Conservation (phyloP, 306 rosid species). For the Alnus glutinosa region DNA sequence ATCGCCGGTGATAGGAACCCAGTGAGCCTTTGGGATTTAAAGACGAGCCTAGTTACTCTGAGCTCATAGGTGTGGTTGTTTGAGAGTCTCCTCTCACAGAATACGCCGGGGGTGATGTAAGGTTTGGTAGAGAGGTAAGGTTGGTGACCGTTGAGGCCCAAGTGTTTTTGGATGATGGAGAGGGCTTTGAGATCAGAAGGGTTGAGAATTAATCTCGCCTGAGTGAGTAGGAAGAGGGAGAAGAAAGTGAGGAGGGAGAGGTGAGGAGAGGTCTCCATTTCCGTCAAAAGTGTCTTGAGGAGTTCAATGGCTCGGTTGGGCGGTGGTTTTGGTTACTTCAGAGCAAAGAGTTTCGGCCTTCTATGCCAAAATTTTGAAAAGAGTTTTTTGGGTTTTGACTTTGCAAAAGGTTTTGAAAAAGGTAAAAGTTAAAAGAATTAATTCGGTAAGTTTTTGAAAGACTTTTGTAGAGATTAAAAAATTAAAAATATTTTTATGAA, state of each 20-base stretch:
- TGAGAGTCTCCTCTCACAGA: conserved; percentile 74
- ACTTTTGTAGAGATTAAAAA: too few relatives aligned
- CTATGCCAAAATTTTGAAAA: too few relatives aligned
- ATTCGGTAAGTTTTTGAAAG: too few relatives aligned
- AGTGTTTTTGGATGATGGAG: conserved; percentile 35
- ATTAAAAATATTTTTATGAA: too few relatives aligned
- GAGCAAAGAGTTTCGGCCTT: background rate
- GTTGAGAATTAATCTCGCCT: conserved; percentile 49
- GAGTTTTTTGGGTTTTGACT: too few relatives aligned
- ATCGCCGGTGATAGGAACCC: conserved; percentile 58
- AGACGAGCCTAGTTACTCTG: conserved; percentile 58
- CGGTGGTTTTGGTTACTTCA: background rate
- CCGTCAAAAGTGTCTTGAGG: background rate
- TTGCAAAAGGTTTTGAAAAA: too few relatives aligned
- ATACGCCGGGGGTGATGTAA: conserved; percentile 61
- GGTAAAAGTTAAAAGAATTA: too few relatives aligned
- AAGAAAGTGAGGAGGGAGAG: conserved; percentile 38
- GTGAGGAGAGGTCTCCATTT: conserved; percentile 35
- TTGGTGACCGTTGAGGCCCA: conserved; percentile 48
- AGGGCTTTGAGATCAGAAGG: conserved; percentile 73
- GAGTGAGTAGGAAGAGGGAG: conserved; percentile 36
- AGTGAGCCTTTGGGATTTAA: conserved; percentile 36
- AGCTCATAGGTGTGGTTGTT: conserved; percentile 48
- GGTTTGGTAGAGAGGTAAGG: conserved; percentile 33
- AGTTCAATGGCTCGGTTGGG: background rate